phyloP scores from a whole-genome alignment of 2,329 filamentous ascomycete species.

The Ophiostoma triangulosporum region DNA sequence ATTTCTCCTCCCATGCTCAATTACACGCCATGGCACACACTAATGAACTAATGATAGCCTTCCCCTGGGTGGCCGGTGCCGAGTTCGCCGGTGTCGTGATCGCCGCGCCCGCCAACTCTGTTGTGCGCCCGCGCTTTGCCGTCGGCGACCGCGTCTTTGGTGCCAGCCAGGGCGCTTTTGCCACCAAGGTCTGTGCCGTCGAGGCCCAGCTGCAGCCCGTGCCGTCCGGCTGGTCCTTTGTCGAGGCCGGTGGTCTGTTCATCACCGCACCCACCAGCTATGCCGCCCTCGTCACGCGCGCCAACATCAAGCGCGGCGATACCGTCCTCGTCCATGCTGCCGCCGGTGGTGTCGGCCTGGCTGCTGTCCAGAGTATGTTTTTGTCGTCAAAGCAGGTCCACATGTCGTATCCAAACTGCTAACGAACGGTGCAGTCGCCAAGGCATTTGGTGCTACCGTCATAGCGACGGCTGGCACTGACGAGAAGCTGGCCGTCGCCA shows the following conservation, averaged over 20 bases:
- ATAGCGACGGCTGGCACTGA: conserved; percentile 76
- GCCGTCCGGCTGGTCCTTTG: conserved; percentile 68
- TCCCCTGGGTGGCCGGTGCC: conserved; percentile 76
- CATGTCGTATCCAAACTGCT: background rate
- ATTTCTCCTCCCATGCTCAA: background rate
- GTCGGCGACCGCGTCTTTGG: conserved; percentile 78
- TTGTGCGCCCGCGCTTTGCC: conserved; percentile 44
- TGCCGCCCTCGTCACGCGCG: conserved; percentile 65
- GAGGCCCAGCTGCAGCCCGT: conserved; percentile 60
- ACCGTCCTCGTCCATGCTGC: conserved; percentile 85
- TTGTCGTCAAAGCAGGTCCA: conserved; percentile 15
- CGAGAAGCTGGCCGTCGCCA: conserved; percentile 69
- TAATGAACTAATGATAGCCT: conserved; percentile 23
- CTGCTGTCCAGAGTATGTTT: conserved; percentile 59
- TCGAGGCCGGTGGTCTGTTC: conserved; percentile 77
- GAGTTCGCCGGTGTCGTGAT: conserved; percentile 77
- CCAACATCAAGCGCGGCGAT: conserved; percentile 65
- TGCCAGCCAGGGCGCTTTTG: conserved; percentile 73
- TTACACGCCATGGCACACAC: background rate
- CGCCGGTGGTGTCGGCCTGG: conserved; percentile 80
- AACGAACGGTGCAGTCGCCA: conserved; percentile 44
- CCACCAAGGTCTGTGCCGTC: conserved; percentile 54
- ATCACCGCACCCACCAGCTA: conserved; percentile 88
- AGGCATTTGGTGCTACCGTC: conserved; percentile 83
- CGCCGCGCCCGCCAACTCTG: conserved; percentile 38